Base-by-base conservation (phyloP, 352 stramenopile species). In the Synura sp. region DNA sequence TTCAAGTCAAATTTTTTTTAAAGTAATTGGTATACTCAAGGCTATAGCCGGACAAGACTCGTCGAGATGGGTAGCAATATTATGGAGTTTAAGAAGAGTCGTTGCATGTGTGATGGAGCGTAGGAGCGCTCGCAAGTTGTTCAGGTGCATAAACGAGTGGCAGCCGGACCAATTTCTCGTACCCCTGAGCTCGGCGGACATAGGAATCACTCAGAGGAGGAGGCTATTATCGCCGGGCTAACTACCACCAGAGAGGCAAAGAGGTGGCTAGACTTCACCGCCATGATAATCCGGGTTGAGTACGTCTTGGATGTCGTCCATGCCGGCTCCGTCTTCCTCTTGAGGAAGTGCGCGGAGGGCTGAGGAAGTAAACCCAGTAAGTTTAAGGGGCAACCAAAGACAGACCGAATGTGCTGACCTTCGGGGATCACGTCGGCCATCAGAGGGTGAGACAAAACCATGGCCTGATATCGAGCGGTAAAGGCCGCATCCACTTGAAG, bases 311-410 rank as follows among this genome's bases (percentile, higher is more conserved):
- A 63, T 12, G 19, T 63, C 49, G 14, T 63, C 49, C 49, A 63
- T 63, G 49, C 29, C 49, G 29, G 49, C 49, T 63, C 49, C 49
- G 49, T 63, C 49, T 12, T 63, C 49, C 49, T 63, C 49, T 63
- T 12, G 49, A 63, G 29, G 49, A 63, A 22, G 49, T 12, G 49
- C 49, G 14, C 49, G 49, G 49, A 63, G 49, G 49, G 49, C 49
- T 63, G 49, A 63, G 49, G 49, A 63, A 63, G 49, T 29, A 63
- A 63, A 63, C 49, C 49, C 49, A 63, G 49, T 63, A 63, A 63
- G 49, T 63, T 12, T 63, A 63, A 63, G 49, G 14, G 49, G 49
- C 49, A 22, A 63, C 49, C 49, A 63, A 63, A 63, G 49, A 63
- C 49, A 63, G 49, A 63, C 49, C 49, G 29, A 63, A 22, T 12